Evolutionary conservation across 164 flowering plant genomes (phyloP).

Genomic region (Paratinospora sagittata): DNA sequence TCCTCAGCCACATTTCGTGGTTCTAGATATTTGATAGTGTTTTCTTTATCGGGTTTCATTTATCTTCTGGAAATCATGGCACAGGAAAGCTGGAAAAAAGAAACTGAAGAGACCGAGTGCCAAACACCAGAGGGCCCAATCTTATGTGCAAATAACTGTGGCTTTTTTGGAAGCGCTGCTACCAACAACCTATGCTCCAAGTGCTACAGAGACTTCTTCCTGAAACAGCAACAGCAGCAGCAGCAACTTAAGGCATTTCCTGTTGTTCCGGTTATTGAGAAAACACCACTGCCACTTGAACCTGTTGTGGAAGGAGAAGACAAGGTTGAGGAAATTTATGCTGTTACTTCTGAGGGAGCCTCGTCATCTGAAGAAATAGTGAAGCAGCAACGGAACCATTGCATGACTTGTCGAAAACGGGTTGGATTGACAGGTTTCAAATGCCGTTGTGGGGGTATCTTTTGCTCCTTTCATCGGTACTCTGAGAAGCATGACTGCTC

Average conservation of each 20-base stretch:
- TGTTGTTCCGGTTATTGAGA: constrained; percentile 7
- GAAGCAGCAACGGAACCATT: constrained; percentile 17
- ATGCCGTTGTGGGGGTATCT: constrained; percentile 30
- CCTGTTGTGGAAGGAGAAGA: constrained; percentile 7
- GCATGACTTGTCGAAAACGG: constrained; percentile 23
- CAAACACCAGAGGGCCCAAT: constrained; percentile 24
- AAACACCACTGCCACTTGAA: constrained; percentile 12
- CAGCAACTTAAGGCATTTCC: constrained; percentile 12
- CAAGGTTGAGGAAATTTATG: constrained; percentile 12
- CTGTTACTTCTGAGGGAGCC: constrained; percentile 5
- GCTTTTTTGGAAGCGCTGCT: constrained; percentile 30
- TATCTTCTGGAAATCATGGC: constrained; percentile 17
- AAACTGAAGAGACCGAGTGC: constrained; percentile 27
- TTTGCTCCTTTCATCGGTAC: constrained; percentile 26
- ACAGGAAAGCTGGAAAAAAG: constrained; percentile 32
- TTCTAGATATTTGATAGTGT: neutral
- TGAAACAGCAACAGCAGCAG: constrained; percentile 21
- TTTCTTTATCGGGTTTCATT: neutral
- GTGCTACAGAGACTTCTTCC: constrained; percentile 27
- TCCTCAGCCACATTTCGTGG: neutral
- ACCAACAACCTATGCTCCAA: constrained; percentile 30
- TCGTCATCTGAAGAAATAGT: constrained; percentile 9
- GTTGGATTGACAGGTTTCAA: constrained; percentile 29
- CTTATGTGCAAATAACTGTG: constrained; percentile 31
- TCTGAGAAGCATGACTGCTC: constrained; percentile 27